phyloP scores from a whole-genome alignment of 2,329 filamentous ascomycete genomes.

The Aspergillus ustus region DNA sequence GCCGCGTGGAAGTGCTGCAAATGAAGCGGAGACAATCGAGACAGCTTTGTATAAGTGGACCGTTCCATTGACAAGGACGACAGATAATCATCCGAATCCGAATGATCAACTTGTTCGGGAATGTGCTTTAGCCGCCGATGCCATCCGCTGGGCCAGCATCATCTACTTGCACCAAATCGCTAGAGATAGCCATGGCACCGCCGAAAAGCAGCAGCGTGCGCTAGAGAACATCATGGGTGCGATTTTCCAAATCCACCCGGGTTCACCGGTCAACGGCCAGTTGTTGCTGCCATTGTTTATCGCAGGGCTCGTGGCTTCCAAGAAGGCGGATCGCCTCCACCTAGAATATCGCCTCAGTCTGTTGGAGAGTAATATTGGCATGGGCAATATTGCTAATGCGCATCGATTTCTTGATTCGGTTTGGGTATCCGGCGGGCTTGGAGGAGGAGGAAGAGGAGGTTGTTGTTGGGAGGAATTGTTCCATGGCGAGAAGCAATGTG shows the following conservation, averaged over 20 bases:
- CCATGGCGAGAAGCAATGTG: not conserved
- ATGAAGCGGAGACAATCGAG: no score
- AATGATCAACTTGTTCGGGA: not conserved
- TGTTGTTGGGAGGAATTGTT: not conserved
- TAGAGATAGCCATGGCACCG: not conserved
- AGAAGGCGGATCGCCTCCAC: not conserved
- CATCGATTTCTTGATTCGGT: not conserved
- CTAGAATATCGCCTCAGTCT: not conserved
- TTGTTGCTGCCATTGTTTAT: not conserved
- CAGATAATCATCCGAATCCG: no score
- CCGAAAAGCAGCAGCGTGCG: not conserved
- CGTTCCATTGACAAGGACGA: no score
- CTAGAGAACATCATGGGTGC: not conserved
- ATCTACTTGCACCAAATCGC: no score
- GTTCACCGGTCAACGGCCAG: not conserved
- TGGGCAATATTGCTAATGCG: not conserved
- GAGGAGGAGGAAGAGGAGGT: not conserved
- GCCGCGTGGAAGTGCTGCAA: no score
- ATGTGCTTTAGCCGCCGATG: no score
- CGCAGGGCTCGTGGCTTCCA: not conserved
- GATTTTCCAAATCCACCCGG: not conserved
- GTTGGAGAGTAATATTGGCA: not conserved
- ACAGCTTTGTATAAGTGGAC: no score
- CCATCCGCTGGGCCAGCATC: no score
- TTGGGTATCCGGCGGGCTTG: not conserved